A percentile compares a stretch with the other conserved stretches of the same genome.
phyloP scores from a whole-genome alignment of 2,329 filamentous ascomycete genomes.

The Pseudogymnoascus verrucosus region DNA sequence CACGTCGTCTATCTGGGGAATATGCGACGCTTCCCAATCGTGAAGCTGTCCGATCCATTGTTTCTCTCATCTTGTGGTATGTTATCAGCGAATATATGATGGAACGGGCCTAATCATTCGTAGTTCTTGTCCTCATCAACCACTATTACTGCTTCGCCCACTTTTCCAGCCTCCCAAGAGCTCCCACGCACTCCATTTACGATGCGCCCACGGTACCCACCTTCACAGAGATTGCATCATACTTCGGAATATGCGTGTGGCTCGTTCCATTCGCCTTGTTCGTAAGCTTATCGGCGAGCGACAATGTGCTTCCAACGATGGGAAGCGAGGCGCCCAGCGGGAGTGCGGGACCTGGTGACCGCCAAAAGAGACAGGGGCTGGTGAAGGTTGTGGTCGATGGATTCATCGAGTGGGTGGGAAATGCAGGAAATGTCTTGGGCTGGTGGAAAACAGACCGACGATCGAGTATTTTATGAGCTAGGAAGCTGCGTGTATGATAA shows the following conservation, averaged over 20 bases:
- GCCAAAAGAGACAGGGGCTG: constrained; percentile 53
- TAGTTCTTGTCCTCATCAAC: constrained; percentile 75
- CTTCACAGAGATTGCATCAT: constrained; percentile 92
- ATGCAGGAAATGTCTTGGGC: constrained; percentile 23
- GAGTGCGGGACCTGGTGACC: constrained; percentile 23
- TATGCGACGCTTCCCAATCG: constrained; percentile 64
- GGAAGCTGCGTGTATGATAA: constrained; percentile 6
- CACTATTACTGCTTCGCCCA: constrained; percentile 95
- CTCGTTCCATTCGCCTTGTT: constrained; percentile 92
- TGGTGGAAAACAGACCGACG: constrained; percentile 24
- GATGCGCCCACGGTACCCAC: constrained; percentile 54
- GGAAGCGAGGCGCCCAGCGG: constrained; percentile 56
- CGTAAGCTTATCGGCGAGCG: constrained; percentile 85
- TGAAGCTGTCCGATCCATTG: constrained; percentile 78
- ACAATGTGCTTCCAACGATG: constrained; percentile 92
- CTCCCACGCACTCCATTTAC: constrained; percentile 52
- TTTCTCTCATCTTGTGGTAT: constrained; percentile 77
- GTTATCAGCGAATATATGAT: constrained; percentile 23
- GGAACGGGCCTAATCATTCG: constrained; percentile 16
- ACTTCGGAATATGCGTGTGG: constrained; percentile 96
- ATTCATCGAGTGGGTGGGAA: constrained; percentile 43
- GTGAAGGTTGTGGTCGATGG: constrained; percentile 57
- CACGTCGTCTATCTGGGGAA: constrained; percentile 87
- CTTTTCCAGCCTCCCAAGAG: constrained; percentile 61
- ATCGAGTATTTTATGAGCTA: constrained; percentile 20